Evolutionary conservation across 495 filamentous ascomycete species (phyloP), one percentile per base, ranked within the genome.

Genomic region (Trichoderma gamsii): DNA sequence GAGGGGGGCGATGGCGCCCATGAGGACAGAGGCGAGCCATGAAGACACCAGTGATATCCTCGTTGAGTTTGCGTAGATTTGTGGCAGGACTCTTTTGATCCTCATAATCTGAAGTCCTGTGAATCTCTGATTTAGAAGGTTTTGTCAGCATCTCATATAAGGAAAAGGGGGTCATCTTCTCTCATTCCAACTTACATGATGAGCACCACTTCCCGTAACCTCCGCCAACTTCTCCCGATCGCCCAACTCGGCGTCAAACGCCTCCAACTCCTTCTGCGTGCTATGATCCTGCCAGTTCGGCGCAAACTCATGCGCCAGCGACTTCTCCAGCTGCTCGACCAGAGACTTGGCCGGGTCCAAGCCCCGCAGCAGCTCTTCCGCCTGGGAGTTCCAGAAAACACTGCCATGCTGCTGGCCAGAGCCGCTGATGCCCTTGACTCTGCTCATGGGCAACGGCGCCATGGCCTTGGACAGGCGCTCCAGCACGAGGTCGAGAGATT

Each of bases 281-380:
- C 92, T 96, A 61, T 91, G 87, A 76, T 99, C 95, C 77, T 98
- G 95, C 95, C 95, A 99, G 78, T 98, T 99, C 9, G 95, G 95
- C 68, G 90, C 92, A 78, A 86, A 93, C 9, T 89, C 88, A 76
- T 96, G 90, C 8, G 92, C 90, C 75, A 99, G 96, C 1, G 77
- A 79, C 15, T 78, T 77, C 12, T 65, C 71, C n/a, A 94, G 78
- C 77, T 95, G 91, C 56, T 89, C 86, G 49, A 92, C 84, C 27
- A 94, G 79, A 1, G 79, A 72, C 74, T 83, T 85, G 49, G 75
- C 77, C 5, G 84, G 69, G 71, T 93, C 82, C 27, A 98, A 79
- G 18, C 71, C 81, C 9, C 72, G 76, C 56, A 98, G 81, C 27
- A 89, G 71, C 6, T 71, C 65, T 75, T 93, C 91, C n/a, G 89